phyloP scores from a whole-genome alignment of 2,329 filamentous ascomycete genomes.

The Aspergillus viridinutans region DNA sequence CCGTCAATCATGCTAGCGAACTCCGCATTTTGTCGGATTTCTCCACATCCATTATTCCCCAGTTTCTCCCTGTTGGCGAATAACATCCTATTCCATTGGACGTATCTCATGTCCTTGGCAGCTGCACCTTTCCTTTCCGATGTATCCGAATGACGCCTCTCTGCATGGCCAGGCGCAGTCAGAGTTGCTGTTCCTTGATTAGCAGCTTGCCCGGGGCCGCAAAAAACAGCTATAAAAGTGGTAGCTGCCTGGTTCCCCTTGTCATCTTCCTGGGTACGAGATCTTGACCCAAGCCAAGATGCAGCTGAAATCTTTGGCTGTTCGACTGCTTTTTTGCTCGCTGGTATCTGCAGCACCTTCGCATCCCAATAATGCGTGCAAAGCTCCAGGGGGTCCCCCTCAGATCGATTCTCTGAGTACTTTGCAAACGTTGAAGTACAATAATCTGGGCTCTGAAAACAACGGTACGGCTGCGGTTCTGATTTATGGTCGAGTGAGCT shows the following conservation, averaged over 20 bases:
- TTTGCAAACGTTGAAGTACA: slow-evolving; percentile 23
- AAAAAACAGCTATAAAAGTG: not conserved
- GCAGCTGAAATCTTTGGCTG: slow-evolving; percentile 8
- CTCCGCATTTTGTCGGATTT: not conserved
- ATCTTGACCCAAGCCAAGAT: slow-evolving; percentile 3
- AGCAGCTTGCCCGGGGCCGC: not conserved
- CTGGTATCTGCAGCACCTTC: slow-evolving; percentile 8
- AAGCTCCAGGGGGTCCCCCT: not conserved
- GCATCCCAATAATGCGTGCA: not conserved
- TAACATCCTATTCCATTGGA: not conserved
- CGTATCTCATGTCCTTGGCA: not conserved
- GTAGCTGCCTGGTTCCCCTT: not conserved
- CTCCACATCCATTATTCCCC: not conserved
- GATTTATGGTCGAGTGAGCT: slow-evolving; percentile 10
- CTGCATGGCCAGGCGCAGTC: not conserved
- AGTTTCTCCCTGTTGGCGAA: not conserved
- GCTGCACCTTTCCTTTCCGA: not conserved
- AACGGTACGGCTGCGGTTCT: slow-evolving; percentile 23
- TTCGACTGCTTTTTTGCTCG: slow-evolving; percentile 9
- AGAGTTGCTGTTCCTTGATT: not conserved
- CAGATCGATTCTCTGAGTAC: slow-evolving; percentile 12
- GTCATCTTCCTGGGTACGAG: not conserved
- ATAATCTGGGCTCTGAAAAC: slow-evolving; percentile 20
- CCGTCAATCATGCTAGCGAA: not conserved
- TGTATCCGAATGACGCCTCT: not conserved